Conservation (phyloP, 306 rosid genomes). For the Dicorynia guianensis region DNA sequence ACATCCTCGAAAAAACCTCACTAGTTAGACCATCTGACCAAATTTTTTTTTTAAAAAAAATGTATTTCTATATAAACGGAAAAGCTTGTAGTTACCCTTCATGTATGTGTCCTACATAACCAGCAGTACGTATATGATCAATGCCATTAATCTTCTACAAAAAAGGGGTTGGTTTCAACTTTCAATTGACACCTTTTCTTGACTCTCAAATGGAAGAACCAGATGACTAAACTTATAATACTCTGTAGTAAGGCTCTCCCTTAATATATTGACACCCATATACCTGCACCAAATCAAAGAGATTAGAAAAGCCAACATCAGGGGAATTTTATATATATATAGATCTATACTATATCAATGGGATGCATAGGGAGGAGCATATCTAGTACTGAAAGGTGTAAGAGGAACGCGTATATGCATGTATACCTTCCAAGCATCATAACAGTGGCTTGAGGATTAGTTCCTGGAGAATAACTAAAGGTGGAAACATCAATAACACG, state of each 20-base stretch:
- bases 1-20: neutral
- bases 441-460: slow-evolving; percentile 87
- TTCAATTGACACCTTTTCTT: neutral
- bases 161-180: too few species aligned
- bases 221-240: slow-evolving; percentile 7
- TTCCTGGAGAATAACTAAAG: slow-evolving; percentile 73
- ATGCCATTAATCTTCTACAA: too few species aligned
- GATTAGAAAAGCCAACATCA: neutral
- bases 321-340: too few species aligned
- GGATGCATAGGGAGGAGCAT: neutral
- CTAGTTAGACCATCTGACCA: neutral
- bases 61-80: too few species aligned
- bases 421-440: slow-evolving; percentile 86
- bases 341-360: neutral
- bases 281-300: slow-evolving; percentile 58
- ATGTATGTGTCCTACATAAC: too few species aligned
- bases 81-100: too few species aligned
- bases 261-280: slow-evolving; percentile 70
- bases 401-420: neutral
- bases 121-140: too few species aligned
- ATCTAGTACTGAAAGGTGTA: too few species aligned
- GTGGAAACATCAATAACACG: slow-evolving; percentile 87
- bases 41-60: too few species aligned
- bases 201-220: neutral
- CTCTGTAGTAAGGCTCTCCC: slow-evolving; percentile 48